phyloP scores from a whole-genome alignment of 2,329 filamentous ascomycete genomes.

The Aspergillus sp. region DNA sequence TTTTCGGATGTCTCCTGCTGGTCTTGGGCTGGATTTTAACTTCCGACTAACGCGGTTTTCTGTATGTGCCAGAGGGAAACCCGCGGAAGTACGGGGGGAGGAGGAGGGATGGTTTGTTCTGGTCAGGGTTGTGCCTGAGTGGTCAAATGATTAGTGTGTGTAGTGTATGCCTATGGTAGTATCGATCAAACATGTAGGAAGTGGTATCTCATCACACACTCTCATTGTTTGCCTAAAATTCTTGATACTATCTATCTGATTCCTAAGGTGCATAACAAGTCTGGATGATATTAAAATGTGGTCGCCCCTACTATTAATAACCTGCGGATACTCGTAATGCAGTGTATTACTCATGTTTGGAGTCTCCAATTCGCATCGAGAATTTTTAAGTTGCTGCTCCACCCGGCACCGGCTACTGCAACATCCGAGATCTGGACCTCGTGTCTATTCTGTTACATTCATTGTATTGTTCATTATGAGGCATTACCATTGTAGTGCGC shows the following conservation, averaged over 20 bases:
- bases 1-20: conserved; percentile 1
- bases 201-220: too few relatives aligned
- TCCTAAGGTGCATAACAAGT: not conserved
- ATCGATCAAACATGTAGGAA: not conserved
- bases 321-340: not conserved
- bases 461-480: not conserved
- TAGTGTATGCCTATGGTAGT: not conserved
- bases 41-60: conserved; percentile 4
- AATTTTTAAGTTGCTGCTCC: conserved; percentile 15
- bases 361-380: not conserved
- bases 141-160: not conserved
- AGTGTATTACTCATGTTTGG: not conserved
- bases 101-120: not conserved
- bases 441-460: conserved; percentile 2
- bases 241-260: not conserved
- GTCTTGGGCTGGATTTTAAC: conserved; percentile 2
- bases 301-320: not conserved
- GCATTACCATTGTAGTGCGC: not conserved
- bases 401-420: conserved; percentile 22
- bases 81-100: not conserved
- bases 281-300: too few relatives aligned
- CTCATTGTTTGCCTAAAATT: too few relatives aligned
- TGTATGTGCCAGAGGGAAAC: not conserved
- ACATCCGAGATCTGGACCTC: conserved; percentile 23
- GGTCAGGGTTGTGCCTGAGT: not conserved